Evolutionary conservation across 192 early-diverging fungal genomes (phyloP).

Genomic region (Coemansia sp.): DNA sequence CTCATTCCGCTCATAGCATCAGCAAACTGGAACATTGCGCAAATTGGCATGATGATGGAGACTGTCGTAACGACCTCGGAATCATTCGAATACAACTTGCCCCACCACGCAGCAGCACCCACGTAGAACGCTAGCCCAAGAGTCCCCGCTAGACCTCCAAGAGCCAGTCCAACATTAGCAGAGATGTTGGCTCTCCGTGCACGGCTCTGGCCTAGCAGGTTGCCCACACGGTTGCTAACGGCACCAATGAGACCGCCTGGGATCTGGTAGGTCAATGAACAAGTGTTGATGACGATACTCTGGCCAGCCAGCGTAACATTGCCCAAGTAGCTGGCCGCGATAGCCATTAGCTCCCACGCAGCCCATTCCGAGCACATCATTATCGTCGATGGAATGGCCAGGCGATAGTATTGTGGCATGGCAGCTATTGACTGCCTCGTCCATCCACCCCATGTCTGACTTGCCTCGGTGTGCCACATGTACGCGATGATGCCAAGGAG

Average conservation of each 20-base stretch:
- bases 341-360: conserved; percentile 51
- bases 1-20: conserved; percentile 68
- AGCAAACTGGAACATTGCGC: conserved; percentile 68
- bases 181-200: conserved; percentile 42
- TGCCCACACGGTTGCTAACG: conserved; percentile 59
- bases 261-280: conserved; percentile 56
- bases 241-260: conserved; percentile 61
- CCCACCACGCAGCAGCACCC: conserved; percentile 45
- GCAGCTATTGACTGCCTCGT: conserved; percentile 37
- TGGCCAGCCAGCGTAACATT: conserved; percentile 61
- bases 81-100: conserved; percentile 69
- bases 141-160: conserved; percentile 14
- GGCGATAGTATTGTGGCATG: conserved; percentile 59
- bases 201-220: conserved; percentile 51
- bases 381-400: conserved; percentile 75
- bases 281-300: conserved; percentile 61
- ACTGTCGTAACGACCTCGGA: conserved; percentile 68
- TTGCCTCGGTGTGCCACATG: conserved; percentile 54
- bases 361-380: conserved; percentile 77
- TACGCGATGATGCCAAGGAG: conserved; percentile 68
- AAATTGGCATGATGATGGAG: conserved; percentile 74
- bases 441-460: conserved; percentile 74
- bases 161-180: conserved; percentile 24
- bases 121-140: conserved; percentile 19
- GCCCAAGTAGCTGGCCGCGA: conserved; percentile 62